These are phyloP conservation scores for Senna siamea DNA, from an alignment of 306 rosid species.

Conservation along the genomic window DNA sequence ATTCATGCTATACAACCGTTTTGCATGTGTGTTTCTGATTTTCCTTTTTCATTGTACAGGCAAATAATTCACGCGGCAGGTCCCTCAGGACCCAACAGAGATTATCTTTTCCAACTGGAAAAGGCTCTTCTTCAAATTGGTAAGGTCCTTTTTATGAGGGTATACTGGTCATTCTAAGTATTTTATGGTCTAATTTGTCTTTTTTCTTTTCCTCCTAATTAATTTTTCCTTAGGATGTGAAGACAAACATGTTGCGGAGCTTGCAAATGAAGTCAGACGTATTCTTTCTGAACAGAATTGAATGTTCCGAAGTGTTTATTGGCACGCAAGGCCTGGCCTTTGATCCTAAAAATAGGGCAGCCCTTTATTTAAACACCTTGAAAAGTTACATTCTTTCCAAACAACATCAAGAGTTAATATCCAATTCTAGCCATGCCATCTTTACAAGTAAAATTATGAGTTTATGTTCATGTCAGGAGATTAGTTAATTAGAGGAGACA, in stretches of 20 bases:
- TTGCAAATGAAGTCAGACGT: constrained; percentile 80
- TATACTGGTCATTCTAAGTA: constrained; percentile 13
- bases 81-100: constrained; percentile 91
- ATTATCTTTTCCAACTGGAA: constrained; percentile 86
- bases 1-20: constrained; percentile 21
- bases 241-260: constrained; percentile 76
- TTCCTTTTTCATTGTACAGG: constrained; percentile 45
- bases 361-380: constrained; percentile 19
- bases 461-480: too few relatives aligned
- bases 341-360: constrained; percentile 4
- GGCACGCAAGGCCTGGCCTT: neutral
- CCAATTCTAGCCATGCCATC: too few relatives aligned
- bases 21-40: neutral
- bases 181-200: constrained; percentile 2
- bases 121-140: constrained; percentile 75
- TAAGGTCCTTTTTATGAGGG: constrained; percentile 31
- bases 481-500: neutral
- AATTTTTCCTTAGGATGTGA: constrained; percentile 53
- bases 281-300: constrained; percentile 58
- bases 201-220: neutral
- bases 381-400: constrained; percentile 36
- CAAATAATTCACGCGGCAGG: constrained; percentile 78
- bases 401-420: neutral
- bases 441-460: too few relatives aligned
- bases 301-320: constrained; percentile 33